These are phyloP conservation scores for Malassezia globosa DNA, from an alignment of 1,284 basidiomycete species.

Conservation along the genomic window DNA sequence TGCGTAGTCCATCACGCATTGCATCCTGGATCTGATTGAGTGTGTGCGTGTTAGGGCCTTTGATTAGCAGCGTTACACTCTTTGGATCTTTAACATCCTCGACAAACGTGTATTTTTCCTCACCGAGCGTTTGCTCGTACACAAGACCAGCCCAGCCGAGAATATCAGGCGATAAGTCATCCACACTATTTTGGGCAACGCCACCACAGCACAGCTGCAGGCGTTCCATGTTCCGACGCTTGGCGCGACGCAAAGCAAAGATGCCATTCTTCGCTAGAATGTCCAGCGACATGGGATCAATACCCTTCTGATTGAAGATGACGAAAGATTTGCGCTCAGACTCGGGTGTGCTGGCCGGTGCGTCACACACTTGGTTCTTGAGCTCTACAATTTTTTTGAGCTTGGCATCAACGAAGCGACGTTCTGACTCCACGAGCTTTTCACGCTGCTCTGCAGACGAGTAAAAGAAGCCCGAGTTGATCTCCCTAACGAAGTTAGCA, in stretches of 20 bases:
- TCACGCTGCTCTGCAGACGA: conserved; percentile 96
- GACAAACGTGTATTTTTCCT: conserved; percentile 97
- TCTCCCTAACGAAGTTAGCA: conserved; percentile 62
- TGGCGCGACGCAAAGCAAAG: conserved; percentile 82
- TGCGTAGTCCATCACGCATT: conserved; percentile 84
- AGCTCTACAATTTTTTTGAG: conserved; percentile 93
- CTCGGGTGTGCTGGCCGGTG: conserved; percentile 24
- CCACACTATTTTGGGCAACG: conserved; percentile 91
- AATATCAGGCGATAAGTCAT: conserved; percentile 79
- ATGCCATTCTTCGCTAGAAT: conserved; percentile 95
- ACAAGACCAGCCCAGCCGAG: conserved; percentile 96
- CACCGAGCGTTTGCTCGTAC: conserved; percentile 96
- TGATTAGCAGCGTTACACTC: conserved; percentile 84
- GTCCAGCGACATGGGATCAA: conserved; percentile 93
- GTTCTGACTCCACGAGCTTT: conserved; percentile 95
- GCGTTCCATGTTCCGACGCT: conserved; percentile 58
- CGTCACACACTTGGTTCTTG: conserved; percentile 82
- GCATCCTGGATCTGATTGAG: conserved; percentile 95
- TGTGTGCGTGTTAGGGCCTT: conserved; percentile 82
- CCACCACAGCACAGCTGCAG: conserved; percentile 73
- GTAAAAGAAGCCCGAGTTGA: conserved; percentile 99
- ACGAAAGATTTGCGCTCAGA: conserved; percentile 71
- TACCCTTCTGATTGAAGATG: conserved; percentile 97
- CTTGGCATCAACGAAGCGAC: conserved; percentile 84
- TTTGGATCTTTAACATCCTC: conserved; percentile 95